phyloP scores from a whole-genome alignment of 129 eudicot species.

The Lactuca saligna region DNA sequence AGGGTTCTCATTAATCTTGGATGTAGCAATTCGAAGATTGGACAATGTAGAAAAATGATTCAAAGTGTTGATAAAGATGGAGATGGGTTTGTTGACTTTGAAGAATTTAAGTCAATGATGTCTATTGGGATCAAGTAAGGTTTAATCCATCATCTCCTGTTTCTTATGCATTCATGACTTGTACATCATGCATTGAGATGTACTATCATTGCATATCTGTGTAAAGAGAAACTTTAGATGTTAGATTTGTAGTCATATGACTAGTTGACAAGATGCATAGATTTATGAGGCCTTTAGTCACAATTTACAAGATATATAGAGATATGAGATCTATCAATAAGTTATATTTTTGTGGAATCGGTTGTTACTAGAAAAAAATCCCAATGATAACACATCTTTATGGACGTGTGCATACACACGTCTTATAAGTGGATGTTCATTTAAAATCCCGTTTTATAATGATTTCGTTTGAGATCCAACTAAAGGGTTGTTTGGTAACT shows the following conservation, averaged over 20 bases:
- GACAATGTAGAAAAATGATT: conserved; percentile 66
- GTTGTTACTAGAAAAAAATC: too few species aligned
- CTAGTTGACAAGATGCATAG: too few species aligned
- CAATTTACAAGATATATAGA: too few species aligned
- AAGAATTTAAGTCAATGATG: conserved; percentile 84
- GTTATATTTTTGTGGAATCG: too few species aligned
- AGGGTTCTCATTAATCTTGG: conserved; percentile 62
- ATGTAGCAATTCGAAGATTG: conserved; percentile 51
- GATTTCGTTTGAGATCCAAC: too few species aligned
- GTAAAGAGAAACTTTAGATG: background rate
- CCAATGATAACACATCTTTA: too few species aligned
- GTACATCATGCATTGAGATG: conserved; percentile 26
- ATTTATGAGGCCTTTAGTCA: too few species aligned
- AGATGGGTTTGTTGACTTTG: conserved; percentile 81
- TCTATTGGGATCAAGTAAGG: conserved; percentile 35
- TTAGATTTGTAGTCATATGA: background rate
- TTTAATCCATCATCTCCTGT: conserved; percentile 8
- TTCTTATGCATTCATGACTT: conserved; percentile 11
- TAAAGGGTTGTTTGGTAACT: too few species aligned
- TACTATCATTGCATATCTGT: conserved; percentile 12
- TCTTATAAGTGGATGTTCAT: too few species aligned
- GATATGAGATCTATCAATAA: too few species aligned
- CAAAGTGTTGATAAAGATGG: conserved; percentile 84
- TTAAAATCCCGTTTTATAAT: too few species aligned
- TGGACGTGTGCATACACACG: too few species aligned